Evolutionary conservation across 1,139 yeast genomes (phyloP).

Genomic region (Kodamaea sp.): DNA sequence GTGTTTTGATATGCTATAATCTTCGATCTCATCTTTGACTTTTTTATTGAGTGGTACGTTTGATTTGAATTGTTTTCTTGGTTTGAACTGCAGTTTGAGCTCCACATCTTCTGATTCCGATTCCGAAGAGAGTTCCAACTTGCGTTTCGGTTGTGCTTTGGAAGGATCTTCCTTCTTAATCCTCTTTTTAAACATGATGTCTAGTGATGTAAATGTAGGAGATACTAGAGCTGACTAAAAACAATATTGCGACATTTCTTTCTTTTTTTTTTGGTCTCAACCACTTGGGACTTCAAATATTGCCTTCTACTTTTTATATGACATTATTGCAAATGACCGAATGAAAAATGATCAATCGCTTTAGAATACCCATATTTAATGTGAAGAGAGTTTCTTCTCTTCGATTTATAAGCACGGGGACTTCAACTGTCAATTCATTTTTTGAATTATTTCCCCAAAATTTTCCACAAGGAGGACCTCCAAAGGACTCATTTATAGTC

Average conservation of each 20-base stretch:
- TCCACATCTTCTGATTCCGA: background rate
- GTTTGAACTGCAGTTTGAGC: too few species aligned
- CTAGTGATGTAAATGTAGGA: background rate
- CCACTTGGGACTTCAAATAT: background rate
- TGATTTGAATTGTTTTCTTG: slow-evolving; percentile 3
- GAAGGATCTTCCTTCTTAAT: slow-evolving; percentile 21
- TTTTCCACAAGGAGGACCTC: slow-evolving; percentile 69
- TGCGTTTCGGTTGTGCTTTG: slow-evolving; percentile 18
- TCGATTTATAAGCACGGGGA: slow-evolving; percentile 5
- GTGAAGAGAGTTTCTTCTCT: background rate
- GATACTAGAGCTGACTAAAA: too few species aligned
- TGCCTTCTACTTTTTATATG: too few species aligned
- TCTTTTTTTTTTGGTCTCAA: background rate
- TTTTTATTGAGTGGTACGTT: background rate
- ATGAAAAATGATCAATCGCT: background rate
- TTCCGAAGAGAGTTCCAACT: slow-evolving; percentile 8
- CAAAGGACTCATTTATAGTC: slow-evolving; percentile 55
- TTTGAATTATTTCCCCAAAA: slow-evolving; percentile 73
- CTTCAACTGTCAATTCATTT: slow-evolving; percentile 21
- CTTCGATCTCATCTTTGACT: slow-evolving; percentile 3
- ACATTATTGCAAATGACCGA: background rate
- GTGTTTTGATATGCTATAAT: background rate
- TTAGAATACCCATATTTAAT: background rate
- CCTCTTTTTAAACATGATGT: slow-evolving; percentile 38
- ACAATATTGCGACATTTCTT: background rate